Conservation (phyloP, 257 asterid genomes). For the Osmanthus fragrans region DNA sequence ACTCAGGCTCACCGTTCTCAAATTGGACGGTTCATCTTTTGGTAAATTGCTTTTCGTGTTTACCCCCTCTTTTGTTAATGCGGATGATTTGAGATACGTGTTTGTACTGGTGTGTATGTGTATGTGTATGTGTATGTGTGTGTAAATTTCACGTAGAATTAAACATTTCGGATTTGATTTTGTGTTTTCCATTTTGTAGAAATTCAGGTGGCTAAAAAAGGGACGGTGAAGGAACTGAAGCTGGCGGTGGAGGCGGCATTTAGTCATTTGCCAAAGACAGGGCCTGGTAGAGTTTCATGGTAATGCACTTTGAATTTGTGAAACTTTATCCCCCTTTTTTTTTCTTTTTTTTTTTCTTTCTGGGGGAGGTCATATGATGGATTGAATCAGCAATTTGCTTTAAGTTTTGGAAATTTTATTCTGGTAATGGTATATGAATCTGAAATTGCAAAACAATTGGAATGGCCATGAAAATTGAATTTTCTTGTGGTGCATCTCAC, state of each 20-base stretch:
- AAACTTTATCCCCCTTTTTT: neutral
- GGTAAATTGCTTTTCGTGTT: slow-evolving; percentile 37
- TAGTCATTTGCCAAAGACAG: slow-evolving; percentile 63
- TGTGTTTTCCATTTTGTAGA: slow-evolving; percentile 36
- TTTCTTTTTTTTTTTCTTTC: neutral
- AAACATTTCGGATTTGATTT: neutral
- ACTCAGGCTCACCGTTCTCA: slow-evolving; percentile 58
- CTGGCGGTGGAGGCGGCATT: slow-evolving; percentile 78
- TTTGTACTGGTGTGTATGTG: neutral
- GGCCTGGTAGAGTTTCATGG: slow-evolving; percentile 78
- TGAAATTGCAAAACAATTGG: neutral
- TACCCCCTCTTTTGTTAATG: neutral
- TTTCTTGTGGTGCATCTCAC: neutral
- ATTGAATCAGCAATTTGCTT: neutral
- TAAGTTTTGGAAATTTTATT: too few relatives aligned
- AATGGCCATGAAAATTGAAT: neutral
- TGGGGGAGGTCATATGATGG: neutral
- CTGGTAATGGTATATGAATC: neutral
- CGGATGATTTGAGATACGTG: neutral
- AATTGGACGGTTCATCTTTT: slow-evolving; percentile 78
- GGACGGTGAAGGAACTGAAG: slow-evolving; percentile 72
- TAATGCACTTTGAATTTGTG: slow-evolving; percentile 31
- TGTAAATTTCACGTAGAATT: neutral
- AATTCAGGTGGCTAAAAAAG: slow-evolving; percentile 62
- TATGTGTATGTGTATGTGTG: neutral